These are phyloP conservation scores for Paecilomyces formosus DNA, from an alignment of 2,329 filamentous ascomycete species.

Conservation along the genomic window DNA sequence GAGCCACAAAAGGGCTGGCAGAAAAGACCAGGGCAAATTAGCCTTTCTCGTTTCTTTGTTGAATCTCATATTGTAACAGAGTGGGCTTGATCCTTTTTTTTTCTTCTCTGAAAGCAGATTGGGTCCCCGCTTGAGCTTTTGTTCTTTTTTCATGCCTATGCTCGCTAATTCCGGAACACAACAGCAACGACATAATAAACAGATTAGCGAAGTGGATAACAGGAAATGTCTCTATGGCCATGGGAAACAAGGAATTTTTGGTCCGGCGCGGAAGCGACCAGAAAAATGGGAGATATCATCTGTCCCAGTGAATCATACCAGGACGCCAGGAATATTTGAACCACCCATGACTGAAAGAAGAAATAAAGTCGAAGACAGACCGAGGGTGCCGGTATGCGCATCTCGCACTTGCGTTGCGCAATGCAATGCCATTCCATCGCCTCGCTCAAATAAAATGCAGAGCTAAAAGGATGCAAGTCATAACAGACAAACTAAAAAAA, in stretches of 20 bases:
- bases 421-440: constrained; percentile 15
- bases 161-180: constrained; percentile 19
- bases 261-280: constrained; percentile 21
- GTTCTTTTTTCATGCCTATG: constrained; percentile 20
- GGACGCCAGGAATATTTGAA: constrained; percentile 28
- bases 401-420: constrained; percentile 12
- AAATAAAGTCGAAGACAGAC: constrained; percentile 6
- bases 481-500: constrained; percentile 10
- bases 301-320: constrained; percentile 25
- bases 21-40: neutral
- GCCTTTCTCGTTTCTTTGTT: neutral
- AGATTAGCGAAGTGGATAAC: constrained; percentile 6
- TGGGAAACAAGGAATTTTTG: constrained; percentile 19
- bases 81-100: neutral
- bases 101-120: constrained; percentile 2
- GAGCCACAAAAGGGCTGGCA: neutral
- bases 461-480: constrained; percentile 16
- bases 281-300: constrained; percentile 18
- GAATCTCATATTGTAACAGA: neutral
- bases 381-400: constrained; percentile 18
- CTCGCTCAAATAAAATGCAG: constrained; percentile 12
- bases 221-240: constrained; percentile 25
- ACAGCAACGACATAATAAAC: constrained; percentile 4
- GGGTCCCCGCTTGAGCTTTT: constrained; percentile 12
- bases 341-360: constrained; percentile 14